Evolutionary conservation across 306 rosid genomes (phyloP), one percentile per base, ranked within the genome.

Genomic region (Vachellia pachyceras): DNA sequence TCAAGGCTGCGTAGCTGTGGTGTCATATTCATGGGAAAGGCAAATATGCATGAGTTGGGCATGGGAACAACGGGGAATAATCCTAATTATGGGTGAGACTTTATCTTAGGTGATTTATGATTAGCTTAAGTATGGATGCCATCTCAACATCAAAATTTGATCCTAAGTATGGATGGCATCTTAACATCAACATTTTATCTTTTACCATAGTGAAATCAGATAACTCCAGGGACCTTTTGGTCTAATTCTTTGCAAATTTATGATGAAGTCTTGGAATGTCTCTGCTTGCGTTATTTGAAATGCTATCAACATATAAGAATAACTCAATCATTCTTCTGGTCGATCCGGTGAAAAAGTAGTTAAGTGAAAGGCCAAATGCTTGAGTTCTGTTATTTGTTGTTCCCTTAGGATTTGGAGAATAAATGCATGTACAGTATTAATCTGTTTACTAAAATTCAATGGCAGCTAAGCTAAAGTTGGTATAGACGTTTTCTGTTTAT

Each of bases 61-160:
- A 91, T 95, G 97, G 99, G 99, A 75, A 91, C 97, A n/a, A 95
- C 99, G 13, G 99, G 99, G 82, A 95, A 91, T 81, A 95, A 95
- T 90, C 81, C 97, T 77, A 90, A 95, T 66, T 90, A 89, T 14
- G 99, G 99, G 99, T 95, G 87, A 78, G 86, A 50, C 78, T 73
- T 46, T 72, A 76, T 70, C 46, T 72, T 54, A 20, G 58, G 66
- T 71, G 60, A 79, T 72, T 64, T 55, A 49, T 46, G 61, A 64
- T 82, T 69, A 15, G 78, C 69, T 76, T 69, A 49, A 77, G 37
- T 39, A 39, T 61, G 65, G 77, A 86, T 64, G 68, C 35, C 22
- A 5, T 77, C 23, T 73, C 82, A 73, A 67, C 69, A 68, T 80
- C 35, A 61, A 73, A 45, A 47, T 66, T 20, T 20, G 33, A 58